Conservation (phyloP, 768 basidiomycete species). For the Botryobasidium botryosum region DNA sequence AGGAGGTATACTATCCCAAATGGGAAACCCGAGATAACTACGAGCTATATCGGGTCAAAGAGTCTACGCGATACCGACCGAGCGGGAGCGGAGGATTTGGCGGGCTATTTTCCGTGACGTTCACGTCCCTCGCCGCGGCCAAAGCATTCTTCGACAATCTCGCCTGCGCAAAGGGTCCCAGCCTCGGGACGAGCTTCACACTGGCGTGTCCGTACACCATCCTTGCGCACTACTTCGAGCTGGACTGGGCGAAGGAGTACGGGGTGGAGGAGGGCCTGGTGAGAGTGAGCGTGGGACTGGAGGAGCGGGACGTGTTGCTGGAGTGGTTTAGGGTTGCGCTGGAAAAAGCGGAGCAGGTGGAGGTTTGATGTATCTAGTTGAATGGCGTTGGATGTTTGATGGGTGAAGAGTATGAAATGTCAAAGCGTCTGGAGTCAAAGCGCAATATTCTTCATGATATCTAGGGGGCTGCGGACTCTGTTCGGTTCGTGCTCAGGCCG, state of each 20-base stretch:
- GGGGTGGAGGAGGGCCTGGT: slow-evolving; percentile 77
- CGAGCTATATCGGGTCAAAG: slow-evolving; percentile 40
- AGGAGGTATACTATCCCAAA: slow-evolving; percentile 81
- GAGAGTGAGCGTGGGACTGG: slow-evolving; percentile 82
- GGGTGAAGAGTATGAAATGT: too few species aligned
- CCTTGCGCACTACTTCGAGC: slow-evolving; percentile 74
- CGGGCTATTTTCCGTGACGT: slow-evolving; percentile 75
- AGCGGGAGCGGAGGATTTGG: slow-evolving; percentile 47
- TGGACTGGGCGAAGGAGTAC: slow-evolving; percentile 80
- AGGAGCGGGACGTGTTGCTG: slow-evolving; percentile 42
- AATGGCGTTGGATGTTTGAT: too few species aligned
- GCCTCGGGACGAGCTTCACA: slow-evolving; percentile 90
- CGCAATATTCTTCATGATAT: too few species aligned
- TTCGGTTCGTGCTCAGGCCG: too few species aligned
- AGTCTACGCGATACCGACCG: slow-evolving; percentile 8
- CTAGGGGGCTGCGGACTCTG: too few species aligned
- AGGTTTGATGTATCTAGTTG: too few species aligned
- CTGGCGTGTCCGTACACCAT: slow-evolving; percentile 88
- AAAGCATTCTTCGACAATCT: slow-evolving; percentile 73
- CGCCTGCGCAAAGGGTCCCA: slow-evolving; percentile 75
- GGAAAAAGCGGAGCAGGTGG: slow-evolving; percentile 52
- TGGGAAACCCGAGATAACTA: slow-evolving; percentile 60
- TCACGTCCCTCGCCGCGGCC: slow-evolving; percentile 50
- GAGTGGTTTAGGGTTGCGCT: slow-evolving; percentile 46
- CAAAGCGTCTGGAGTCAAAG: too few species aligned